Evolutionary conservation across 495 filamentous ascomycete species (phyloP).

Genomic region (Filosporella fistucella): DNA sequence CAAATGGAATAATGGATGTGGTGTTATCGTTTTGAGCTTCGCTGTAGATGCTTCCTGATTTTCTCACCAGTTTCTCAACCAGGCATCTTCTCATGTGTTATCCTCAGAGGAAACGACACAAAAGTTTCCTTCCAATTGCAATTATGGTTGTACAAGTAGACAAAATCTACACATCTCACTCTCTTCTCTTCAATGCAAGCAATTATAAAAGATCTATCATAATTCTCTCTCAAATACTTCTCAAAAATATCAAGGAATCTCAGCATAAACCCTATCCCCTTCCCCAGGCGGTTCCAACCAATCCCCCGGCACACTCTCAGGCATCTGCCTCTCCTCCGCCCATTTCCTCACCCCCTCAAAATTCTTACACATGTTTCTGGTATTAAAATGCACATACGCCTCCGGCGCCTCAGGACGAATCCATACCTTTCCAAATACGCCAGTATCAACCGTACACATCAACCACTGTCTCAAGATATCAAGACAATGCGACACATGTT

Average conservation of each 20-base stretch:
- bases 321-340: slow-evolving; percentile 40
- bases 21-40: no score
- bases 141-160: no score
- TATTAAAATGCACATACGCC: slow-evolving; percentile 49
- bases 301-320: slow-evolving; percentile 31
- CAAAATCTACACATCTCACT: no score
- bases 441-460: slow-evolving; percentile 49
- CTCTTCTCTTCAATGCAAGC: no score
- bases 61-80: no score
- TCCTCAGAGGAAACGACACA: no score
- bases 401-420: slow-evolving; percentile 30
- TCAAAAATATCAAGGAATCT: background rate
- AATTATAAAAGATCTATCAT: no score
- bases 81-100: no score
- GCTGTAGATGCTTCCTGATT: no score
- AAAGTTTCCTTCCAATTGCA: no score
- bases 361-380: slow-evolving; percentile 46
- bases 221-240: no score
- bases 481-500: slow-evolving; percentile 47
- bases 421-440: slow-evolving; percentile 48
- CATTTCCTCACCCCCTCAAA: slow-evolving; percentile 45
- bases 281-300: slow-evolving; percentile 33
- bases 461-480: slow-evolving; percentile 49
- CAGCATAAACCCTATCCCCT: slow-evolving; percentile 16
- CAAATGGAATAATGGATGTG: no score